phyloP scores from a whole-genome alignment of 2,329 filamentous ascomycete species.

The Xylariales sp. region DNA sequence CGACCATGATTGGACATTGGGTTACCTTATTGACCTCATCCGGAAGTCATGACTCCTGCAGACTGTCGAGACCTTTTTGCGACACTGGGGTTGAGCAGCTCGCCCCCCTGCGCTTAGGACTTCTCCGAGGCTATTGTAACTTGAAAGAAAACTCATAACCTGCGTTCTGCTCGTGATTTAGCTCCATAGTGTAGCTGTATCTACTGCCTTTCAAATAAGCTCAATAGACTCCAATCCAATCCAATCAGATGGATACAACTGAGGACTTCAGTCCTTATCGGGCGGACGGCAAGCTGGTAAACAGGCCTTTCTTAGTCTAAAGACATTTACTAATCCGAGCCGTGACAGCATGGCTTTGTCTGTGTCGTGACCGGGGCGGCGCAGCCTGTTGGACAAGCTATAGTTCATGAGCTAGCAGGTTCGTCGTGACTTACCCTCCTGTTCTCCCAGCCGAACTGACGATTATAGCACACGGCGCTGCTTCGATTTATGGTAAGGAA shows the following conservation, averaged over 20 bases:
- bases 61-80: neutral
- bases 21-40: neutral
- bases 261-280: constrained; percentile 18
- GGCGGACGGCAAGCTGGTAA: constrained; percentile 18
- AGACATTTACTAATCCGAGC: constrained; percentile 3
- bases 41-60: neutral
- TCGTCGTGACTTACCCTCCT: constrained; percentile 4
- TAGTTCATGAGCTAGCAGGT: constrained; percentile 56
- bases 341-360: constrained; percentile 55
- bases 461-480: constrained; percentile 53
- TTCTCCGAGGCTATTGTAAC: too few species aligned
- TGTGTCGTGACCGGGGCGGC: constrained; percentile 60
- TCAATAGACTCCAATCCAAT: too few species aligned
- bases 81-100: neutral
- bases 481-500: constrained; percentile 51
- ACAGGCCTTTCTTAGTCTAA: constrained; percentile 16
- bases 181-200: too few species aligned
- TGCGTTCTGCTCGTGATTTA: too few species aligned
- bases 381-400: constrained; percentile 55
- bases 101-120: too few species aligned
- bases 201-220: too few species aligned
- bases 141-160: too few species aligned
- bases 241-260: constrained; percentile 17
- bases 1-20: constrained; percentile 2
- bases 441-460: constrained; percentile 15